phyloP scores from a whole-genome alignment of 768 basidiomycete genomes.

The Mrakia blollopis region DNA sequence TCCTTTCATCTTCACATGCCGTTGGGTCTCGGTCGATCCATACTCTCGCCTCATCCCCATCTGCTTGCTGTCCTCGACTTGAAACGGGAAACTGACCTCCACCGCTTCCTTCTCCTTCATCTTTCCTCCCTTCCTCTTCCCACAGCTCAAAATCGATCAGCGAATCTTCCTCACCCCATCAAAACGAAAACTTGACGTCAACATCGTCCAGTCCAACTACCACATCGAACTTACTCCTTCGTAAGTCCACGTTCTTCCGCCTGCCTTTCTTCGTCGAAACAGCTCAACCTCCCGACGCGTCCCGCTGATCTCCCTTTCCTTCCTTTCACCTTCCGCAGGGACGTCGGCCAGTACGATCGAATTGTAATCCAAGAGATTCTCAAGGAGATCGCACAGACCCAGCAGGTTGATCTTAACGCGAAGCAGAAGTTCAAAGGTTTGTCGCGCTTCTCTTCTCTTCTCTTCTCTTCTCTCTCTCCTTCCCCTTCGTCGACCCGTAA shows the following conservation, averaged over 20 bases:
- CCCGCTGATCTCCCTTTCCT: neutral
- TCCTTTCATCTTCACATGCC: neutral
- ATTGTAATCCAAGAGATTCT: constrained; percentile 93
- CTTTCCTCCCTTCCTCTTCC: neutral
- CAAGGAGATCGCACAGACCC: constrained; percentile 98
- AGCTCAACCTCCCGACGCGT: neutral
- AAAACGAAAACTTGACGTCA: constrained; percentile 89
- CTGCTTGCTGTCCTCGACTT: neutral
- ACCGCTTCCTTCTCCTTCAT: neutral
- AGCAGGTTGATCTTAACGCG: constrained; percentile 92
- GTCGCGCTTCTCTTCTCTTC: constrained; percentile 26
- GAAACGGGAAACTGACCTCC: neutral
- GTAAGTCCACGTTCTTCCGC: constrained; percentile 52
- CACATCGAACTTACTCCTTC: constrained; percentile 97
- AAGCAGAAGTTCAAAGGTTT: constrained; percentile 94
- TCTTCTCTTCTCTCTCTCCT: constrained; percentile 4
- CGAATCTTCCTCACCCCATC: constrained; percentile 90
- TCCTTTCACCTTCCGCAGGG: constrained; percentile 51
- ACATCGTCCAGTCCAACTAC: constrained; percentile 94
- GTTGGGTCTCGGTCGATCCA: no score
- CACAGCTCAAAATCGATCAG: constrained; percentile 94
- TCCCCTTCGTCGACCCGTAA: neutral
- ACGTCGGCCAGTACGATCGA: constrained; percentile 91
- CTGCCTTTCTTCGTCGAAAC: neutral
- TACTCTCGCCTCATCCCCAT: neutral